phyloP scores from a whole-genome alignment of 2,329 filamentous ascomycete genomes.

The Fusarium irregulare region DNA sequence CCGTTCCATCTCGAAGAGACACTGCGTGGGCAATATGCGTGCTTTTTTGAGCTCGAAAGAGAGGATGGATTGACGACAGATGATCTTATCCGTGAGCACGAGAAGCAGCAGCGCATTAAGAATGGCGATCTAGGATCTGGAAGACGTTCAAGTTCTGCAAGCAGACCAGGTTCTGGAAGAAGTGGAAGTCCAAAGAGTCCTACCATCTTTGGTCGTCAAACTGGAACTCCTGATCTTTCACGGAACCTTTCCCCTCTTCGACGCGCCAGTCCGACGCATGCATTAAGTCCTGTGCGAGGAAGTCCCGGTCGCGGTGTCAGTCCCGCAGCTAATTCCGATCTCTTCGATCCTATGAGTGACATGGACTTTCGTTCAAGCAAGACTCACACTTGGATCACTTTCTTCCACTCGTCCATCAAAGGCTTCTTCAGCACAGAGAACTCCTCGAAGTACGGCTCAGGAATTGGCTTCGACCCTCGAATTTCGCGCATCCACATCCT shows the following conservation, averaged over 20 bases:
- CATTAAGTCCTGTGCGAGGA: slow-evolving; percentile 22
- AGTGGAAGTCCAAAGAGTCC: slow-evolving; percentile 32
- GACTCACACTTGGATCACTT: slow-evolving; percentile 53
- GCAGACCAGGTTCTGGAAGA: slow-evolving; percentile 35
- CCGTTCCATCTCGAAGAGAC: slow-evolving; percentile 57
- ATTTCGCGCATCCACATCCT: slow-evolving; percentile 53
- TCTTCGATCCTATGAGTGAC: slow-evolving; percentile 48
- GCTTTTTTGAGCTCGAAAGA: slow-evolving; percentile 59
- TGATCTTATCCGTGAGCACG: slow-evolving; percentile 54
- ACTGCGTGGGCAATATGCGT: slow-evolving; percentile 58
- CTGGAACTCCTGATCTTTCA: slow-evolving; percentile 26
- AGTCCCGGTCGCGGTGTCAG: slow-evolving; percentile 42
- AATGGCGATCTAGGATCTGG: slow-evolving; percentile 28
- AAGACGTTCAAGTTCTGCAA: slow-evolving; percentile 38
- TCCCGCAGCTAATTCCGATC: slow-evolving; percentile 47
- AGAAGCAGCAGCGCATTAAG: slow-evolving; percentile 46
- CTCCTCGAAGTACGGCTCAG: slow-evolving; percentile 36
- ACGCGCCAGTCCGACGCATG: slow-evolving; percentile 17
- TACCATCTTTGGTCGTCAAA: slow-evolving; percentile 27
- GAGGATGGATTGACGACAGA: slow-evolving; percentile 58
- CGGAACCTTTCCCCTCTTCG: slow-evolving; percentile 40
- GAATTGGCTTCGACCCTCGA: slow-evolving; percentile 51
- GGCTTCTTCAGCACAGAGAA: slow-evolving; percentile 53
- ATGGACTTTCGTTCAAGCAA: slow-evolving; percentile 58
- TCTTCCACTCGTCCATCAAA: slow-evolving; percentile 55